These are phyloP conservation scores for Diaporthe vaccinii DNA, from an alignment of 2,329 filamentous ascomycete genomes.

Conservation along the genomic window DNA sequence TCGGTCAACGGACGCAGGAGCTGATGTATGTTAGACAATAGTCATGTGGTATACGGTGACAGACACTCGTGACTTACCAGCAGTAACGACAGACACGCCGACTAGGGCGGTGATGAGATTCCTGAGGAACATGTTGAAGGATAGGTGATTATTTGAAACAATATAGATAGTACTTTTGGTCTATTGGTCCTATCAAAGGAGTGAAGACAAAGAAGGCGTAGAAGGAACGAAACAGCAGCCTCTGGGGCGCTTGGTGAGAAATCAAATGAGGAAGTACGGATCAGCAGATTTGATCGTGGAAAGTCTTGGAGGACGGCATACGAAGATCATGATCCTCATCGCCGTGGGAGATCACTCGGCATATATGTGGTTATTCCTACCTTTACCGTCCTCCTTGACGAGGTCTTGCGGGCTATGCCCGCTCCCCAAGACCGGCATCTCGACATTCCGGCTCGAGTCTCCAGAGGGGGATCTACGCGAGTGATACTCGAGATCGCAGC, in stretches of 20 bases:
- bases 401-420: constrained; percentile 1
- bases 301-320: constrained; percentile 34
- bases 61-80: constrained; percentile 44
- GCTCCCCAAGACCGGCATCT: constrained; percentile 26
- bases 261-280: constrained; percentile 8
- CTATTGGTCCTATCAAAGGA: constrained; percentile 36
- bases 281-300: constrained; percentile 24
- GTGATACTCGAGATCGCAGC: constrained; percentile 14
- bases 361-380: constrained; percentile 31
- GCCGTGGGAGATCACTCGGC: constrained; percentile 17
- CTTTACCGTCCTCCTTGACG: not conserved
- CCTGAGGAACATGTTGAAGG: constrained; percentile 46
- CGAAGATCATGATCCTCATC: constrained; percentile 40
- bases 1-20: constrained; percentile 44
- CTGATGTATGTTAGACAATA: constrained; percentile 42
- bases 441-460: constrained; percentile 34
- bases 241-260: constrained; percentile 38
- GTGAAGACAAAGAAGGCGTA: constrained; percentile 22
- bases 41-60: not conserved
- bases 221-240: constrained; percentile 40
- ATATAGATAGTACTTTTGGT: constrained; percentile 5
- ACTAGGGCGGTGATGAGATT: constrained; percentile 47
- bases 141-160: not conserved
- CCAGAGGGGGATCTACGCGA: constrained; percentile 26
- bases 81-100: constrained; percentile 48